Evolutionary conservation across 768 basidiomycete species (phyloP).

Genomic region (Mycena rebaudengoi): DNA sequence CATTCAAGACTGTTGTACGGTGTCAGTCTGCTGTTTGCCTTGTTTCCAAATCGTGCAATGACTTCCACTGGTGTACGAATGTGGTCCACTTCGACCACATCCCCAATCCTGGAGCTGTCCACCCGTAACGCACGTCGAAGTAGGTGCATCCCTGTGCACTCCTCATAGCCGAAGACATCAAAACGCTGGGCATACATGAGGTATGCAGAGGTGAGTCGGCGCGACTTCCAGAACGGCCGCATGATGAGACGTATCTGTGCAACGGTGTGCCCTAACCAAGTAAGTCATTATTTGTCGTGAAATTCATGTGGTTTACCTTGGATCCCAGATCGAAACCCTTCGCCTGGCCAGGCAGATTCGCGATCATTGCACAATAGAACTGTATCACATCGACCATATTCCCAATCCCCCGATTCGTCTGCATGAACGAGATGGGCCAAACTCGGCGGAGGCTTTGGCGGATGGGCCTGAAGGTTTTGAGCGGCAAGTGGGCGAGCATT

Average conservation of each 20-base stretch:
- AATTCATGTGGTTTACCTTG: background rate
- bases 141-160: conserved; percentile 30
- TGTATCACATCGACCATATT: conserved; percentile 20
- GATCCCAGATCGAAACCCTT: conserved; percentile 24
- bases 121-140: conserved; percentile 28
- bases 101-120: conserved; percentile 30
- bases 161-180: conserved; percentile 28
- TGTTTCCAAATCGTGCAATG: conserved; percentile 35
- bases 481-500: conserved; percentile 24
- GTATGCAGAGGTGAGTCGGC: conserved; percentile 8
- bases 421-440: no score
- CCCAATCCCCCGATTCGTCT: conserved; percentile 3
- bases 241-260: conserved; percentile 28
- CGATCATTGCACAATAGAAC: conserved; percentile 21
- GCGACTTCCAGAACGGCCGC: background rate
- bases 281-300: background rate
- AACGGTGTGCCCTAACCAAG: conserved; percentile 19
- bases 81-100: conserved; percentile 36
- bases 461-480: conserved; percentile 32
- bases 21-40: conserved; percentile 33
- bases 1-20: conserved; percentile 32
- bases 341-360: conserved; percentile 22
- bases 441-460: conserved; percentile 19
- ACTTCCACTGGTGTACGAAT: conserved; percentile 35
- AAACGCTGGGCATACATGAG: conserved; percentile 35